Evolutionary conservation across 345 rosid genomes (phyloP), one percentile per base, ranked within the genome.

Genomic region (Adansonia digitata): DNA sequence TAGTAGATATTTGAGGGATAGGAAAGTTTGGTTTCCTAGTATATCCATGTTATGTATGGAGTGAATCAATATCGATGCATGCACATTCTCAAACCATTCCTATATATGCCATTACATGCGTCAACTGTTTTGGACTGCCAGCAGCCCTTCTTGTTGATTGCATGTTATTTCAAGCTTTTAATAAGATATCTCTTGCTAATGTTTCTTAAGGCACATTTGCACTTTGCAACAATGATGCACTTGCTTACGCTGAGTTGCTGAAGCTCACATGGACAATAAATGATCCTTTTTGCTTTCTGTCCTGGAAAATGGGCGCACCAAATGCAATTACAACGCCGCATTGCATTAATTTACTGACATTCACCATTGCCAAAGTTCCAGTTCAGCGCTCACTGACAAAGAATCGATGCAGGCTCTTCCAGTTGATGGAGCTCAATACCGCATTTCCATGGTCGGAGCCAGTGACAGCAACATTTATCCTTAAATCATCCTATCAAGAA

Each of bases 401-500:
- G 74, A n/a, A n/a, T n/a, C n/a, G 73, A 81, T 80, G 84, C n/a
- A 15, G 40, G 49, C 80, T 53, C 71, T 72, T 43, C 79, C 61
- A 56, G 61, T 15, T 79, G 77, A 68, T 79, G 88, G 80, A 86
- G 86, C 79, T 81, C 91, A 77, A 89, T 83, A 75, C 90, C 88
- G 82, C 56, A 74, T 81, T 79, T 84, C 83, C 81, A 67, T 84
- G 93, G 89, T 84, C 79, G 76, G 85, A 86, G 88, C 84, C 81
- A 68, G 24, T 76, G 83, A 82, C 71, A 82, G 81, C 89, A 82
- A 77, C 82, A 79, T 73, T 60, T 29, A 73, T 81, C 74, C 80
- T 74, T 39, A 69, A 80, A 78, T 40, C 78, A 79, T 77, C 72
- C 59, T 52, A 69, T 67, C 72, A 75, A 78, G 77, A 78, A 81